Percentiles rank a stretch among this genome's conserved stretches.
Evolutionary conservation across 2,329 filamentous ascomycete species (phyloP).

Genomic region (Stemphylium vesicarium): DNA sequence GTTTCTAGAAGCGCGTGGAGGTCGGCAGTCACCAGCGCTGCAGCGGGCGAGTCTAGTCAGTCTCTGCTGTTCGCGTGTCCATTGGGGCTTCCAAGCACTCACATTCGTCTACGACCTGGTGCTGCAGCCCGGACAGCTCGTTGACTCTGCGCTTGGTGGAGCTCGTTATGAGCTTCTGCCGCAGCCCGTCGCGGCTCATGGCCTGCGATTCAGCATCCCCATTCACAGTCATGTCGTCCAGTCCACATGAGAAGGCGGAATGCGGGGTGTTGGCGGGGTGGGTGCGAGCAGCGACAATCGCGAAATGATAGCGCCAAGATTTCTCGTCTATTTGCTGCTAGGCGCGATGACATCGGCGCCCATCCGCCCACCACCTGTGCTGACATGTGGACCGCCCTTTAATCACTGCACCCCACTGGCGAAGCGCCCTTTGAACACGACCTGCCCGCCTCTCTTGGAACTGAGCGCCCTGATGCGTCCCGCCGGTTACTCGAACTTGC

Average conservation of each 20-base stretch:
- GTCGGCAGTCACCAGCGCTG: constrained; percentile 51
- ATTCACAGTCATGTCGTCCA: constrained; percentile 46
- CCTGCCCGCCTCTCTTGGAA: constrained; percentile 3
- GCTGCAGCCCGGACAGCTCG: constrained; percentile 54
- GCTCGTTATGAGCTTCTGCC: constrained; percentile 54
- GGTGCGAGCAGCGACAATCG: constrained; percentile 19
- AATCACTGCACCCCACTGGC: constrained; percentile 10
- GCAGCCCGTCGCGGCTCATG: constrained; percentile 45
- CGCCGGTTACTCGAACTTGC: constrained; percentile 26
- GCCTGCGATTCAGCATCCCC: constrained; percentile 41
- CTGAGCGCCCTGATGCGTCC: constrained; percentile 42
- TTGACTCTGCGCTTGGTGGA: constrained; percentile 56
- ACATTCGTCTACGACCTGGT: constrained; percentile 53
- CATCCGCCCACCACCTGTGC: neutral
- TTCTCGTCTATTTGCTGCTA: constrained; percentile 22
- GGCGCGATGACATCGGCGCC: constrained; percentile 25
- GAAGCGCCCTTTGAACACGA: constrained; percentile 5
- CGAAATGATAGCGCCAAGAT: constrained; percentile 22
- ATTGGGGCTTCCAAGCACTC: constrained; percentile 27
- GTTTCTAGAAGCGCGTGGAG: constrained; percentile 67
- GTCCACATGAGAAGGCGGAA: constrained; percentile 38
- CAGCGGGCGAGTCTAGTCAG: constrained; percentile 19
- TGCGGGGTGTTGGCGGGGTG: constrained; percentile 38
- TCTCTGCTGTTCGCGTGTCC: neutral
- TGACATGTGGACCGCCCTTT: constrained; percentile 23